Base-by-base conservation (phyloP, 2,329 filamentous ascomycete species). In the Tolypocladium capitatum region DNA sequence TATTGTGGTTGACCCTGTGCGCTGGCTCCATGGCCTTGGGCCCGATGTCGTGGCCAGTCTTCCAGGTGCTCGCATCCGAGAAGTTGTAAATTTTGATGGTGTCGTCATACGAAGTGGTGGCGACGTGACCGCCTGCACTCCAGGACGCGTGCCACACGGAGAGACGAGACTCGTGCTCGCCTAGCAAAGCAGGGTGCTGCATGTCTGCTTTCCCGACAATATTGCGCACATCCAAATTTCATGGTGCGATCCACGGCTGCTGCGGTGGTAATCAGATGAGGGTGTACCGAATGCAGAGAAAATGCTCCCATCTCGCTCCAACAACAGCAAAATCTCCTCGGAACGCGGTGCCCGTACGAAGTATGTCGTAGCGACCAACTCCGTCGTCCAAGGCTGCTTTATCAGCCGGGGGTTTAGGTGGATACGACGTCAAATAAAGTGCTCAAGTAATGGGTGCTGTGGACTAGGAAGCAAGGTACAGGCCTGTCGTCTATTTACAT, bases 221-320 rank as follows among this genome's bases (percentile, higher is more conserved):
- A 52, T 87, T 91, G 27, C 92, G 78, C 36, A 95, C 58, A 58
- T 98, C 92, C 92, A 98, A 3, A 98, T 75, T 90, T 91, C 57
- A 98, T 69, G 0, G 83, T 94, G 3, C 91, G 78, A 60, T 98
- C 92, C 0, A 98, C 72, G 0, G 87, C 94, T 0, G 87, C 94
- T 0, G 90, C 92, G 0, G 92, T 97, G 0, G 89, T 88, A 0
- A 95, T 67, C 4, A 95, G 78, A 59, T 97, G 86, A 0, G 89
- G 82, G 2, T 88, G 76, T 0, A 82, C 64, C 0, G 92, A 91
- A 57, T 94, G 83, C 2, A 96, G 66, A 0, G 83, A 85, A 64
- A 97, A 97, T 0, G 92, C 92, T 18, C 92, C 92, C 47, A 98
- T 98, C 98, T 63, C 94, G 90, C 46, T 94, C 89, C 0, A 83